Base-by-base conservation (phyloP, 2,329 filamentous ascomycete genomes). In the Fusarium miscanthi region DNA sequence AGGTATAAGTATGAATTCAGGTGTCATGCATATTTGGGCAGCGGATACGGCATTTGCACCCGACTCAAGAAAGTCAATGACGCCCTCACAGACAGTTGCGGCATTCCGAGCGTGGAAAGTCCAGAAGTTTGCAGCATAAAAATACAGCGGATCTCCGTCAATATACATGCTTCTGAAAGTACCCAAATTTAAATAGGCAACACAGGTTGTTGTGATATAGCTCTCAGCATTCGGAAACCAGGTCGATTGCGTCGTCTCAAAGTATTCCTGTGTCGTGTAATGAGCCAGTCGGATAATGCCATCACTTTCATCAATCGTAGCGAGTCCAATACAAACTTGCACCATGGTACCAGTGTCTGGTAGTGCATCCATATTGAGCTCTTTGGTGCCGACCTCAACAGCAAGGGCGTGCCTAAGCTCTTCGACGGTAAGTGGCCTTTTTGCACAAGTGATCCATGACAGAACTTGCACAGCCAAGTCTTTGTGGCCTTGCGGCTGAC, bases 351-450 rank as follows among this genome's bases (percentile, higher is more conserved):
- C 75, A 11, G 79, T 40, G 0, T 80, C 66, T 0, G 78, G 66
- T 1, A 84, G 23, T 21, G 82, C 80, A 0, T 82, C 78, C 31
- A 74, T 13, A 12, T 85, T 79, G 8, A 86, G 51, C 2, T 76
- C 53, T 2, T 49, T 2, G 4, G 74, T 33, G 0, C 66, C 77
- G 4, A 59, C 0, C 25, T 84, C 78, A 0, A 84, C 71, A 1
- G 81, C 84, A 21, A 87, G 76, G 0, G 84, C 85, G 59, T 85
- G 78, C 52, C 78, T 79, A 5, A 87, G 78, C 53, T 86, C 82
- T 1, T 23, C 2, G 1, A 66, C 73, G 0, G 64, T 76, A 0
- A 87, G 67, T 1, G 75, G 80, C 41, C 80, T 76, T 48, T 70
- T 79, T 1, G 83, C 78, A 30, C 61, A 83, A 0, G 74, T 77